Percentiles rank a stretch among this genome's conserved stretches.
Conservation (phyloP, 148 eudicot species). For the Diospyros lotus region DNA sequence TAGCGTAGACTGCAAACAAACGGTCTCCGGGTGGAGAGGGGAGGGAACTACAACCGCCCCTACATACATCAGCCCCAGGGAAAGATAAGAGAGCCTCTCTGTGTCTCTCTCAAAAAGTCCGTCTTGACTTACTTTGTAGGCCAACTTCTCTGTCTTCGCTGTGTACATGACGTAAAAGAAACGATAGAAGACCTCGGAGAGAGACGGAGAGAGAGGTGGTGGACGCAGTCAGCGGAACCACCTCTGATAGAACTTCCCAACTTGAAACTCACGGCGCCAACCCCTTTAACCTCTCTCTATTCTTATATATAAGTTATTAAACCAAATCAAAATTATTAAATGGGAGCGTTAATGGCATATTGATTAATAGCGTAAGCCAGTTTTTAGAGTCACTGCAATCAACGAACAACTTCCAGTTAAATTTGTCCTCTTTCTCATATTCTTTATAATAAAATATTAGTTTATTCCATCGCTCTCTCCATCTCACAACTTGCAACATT, state of each 20-base stretch:
- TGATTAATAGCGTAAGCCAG: too few relatives aligned
- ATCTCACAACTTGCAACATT: too few relatives aligned
- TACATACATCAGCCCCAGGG: background rate
- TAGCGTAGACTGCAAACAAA: background rate
- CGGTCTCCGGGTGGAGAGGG: constrained; percentile 3
- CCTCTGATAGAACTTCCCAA: constrained; percentile 12
- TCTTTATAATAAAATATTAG: too few relatives aligned
- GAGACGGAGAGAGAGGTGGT: background rate
- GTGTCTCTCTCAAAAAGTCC: background rate
- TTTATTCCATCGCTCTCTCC: too few relatives aligned
- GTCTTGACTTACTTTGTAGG: background rate
- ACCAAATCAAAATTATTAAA: too few relatives aligned
- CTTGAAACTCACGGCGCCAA: background rate
- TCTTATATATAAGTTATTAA: too few relatives aligned
- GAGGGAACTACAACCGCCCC: background rate
- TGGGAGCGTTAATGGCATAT: too few relatives aligned
- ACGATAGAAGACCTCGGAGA: background rate
- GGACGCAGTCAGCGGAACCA: constrained; percentile 19
- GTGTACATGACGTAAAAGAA: constrained; percentile 22
- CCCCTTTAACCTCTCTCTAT: too few relatives aligned
- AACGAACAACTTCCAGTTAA: too few relatives aligned
- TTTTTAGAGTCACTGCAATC: too few relatives aligned
- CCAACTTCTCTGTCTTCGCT: background rate
- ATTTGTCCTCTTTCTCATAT: too few relatives aligned
- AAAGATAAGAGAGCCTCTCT: background rate